A percentile compares a stretch with the other conserved stretches of the same genome.
Conservation (phyloP, 805 yeast genomes). For the Candida maris region DNA sequence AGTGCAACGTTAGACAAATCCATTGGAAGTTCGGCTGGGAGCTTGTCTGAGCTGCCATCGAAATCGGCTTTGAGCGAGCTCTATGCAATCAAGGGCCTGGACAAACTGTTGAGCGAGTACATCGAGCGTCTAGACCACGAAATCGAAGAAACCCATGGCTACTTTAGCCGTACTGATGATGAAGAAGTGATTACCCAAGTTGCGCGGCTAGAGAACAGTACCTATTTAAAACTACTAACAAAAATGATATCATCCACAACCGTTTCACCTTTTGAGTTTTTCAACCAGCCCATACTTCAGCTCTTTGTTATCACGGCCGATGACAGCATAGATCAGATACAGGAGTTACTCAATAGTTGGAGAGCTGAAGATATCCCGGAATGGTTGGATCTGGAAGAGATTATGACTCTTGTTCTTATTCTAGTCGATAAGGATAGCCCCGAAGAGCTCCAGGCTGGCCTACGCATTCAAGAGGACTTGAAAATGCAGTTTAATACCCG, state of each 20-base stretch:
- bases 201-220: constrained; percentile 36
- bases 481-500: constrained; percentile 20
- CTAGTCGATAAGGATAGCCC: constrained; percentile 45
- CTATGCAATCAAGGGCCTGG: constrained; percentile 16
- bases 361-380: constrained; percentile 48
- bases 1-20: constrained; percentile 6
- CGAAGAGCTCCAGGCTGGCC: constrained; percentile 40
- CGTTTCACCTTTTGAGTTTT: constrained; percentile 75
- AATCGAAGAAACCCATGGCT: constrained; percentile 5
- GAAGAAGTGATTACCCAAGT: constrained; percentile 10
- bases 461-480: constrained; percentile 30
- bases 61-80: constrained; percentile 20
- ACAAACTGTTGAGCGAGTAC: constrained; percentile 18
- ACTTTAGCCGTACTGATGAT: background rate
- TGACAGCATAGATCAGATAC: constrained; percentile 54
- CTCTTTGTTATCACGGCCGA: constrained; percentile 59
- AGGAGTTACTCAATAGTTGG: constrained; percentile 52
- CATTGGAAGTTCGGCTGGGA: constrained; percentile 2
- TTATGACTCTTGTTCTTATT: constrained; percentile 49
- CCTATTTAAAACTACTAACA: constrained; percentile 57
- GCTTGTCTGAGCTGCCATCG: constrained; percentile 8
- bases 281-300: constrained; percentile 82
- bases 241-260: constrained; percentile 56
- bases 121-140: constrained; percentile 18
- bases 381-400: constrained; percentile 63